Evolutionary conservation across 148 eudicot species (phyloP), one percentile per base, ranked within the genome.

Genomic region (Vaccinium myrtillus): DNA sequence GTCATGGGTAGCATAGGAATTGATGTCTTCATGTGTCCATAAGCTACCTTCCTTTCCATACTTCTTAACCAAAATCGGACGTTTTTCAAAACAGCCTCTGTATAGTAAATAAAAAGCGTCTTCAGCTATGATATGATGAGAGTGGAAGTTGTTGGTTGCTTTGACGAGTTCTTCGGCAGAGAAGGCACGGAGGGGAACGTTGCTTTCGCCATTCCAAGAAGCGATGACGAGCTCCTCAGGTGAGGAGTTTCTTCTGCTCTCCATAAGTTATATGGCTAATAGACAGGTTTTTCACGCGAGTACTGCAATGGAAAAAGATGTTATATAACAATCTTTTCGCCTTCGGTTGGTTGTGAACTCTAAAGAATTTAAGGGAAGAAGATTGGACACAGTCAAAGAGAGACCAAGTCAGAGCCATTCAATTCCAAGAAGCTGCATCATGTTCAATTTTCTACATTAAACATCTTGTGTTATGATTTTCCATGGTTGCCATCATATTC

Each of bases 1-100:
- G 51, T 83, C 86, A 3, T 65, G 36, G 2, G 16, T 9, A 83
- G 39, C 54, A n/a, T 13, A 30, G 2, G 9, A 74, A 7, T 39
- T 74, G n/a, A 39, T 18, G 10, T 15, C 19, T 36, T 73, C 76
- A 6, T 36, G 19, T 11, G 76, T n/a, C 76, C 76, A 73, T 15
- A 73, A 73, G 76, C 76, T 30, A 13, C 49, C 50, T 16, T 39
- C 77, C 8, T 74, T 74, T 39, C 36, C 8, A 27, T 46, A 76
- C 36, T 25, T 36, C 61, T 53, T 86, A 14, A 71, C 67, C 53
- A 79, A 49, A 59, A 83, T n/a, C 0, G 50, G 27, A 32, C 83
- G 75, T 7, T 74, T 43, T 49, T 71, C 67, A 5, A 78, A 73
- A 2, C 65, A 86, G 5, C 86, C 88, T 12, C 4, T 43, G 83